phyloP scores from a whole-genome alignment of 2,329 filamentous ascomycete genomes.

The Hypoxylon sp. region DNA sequence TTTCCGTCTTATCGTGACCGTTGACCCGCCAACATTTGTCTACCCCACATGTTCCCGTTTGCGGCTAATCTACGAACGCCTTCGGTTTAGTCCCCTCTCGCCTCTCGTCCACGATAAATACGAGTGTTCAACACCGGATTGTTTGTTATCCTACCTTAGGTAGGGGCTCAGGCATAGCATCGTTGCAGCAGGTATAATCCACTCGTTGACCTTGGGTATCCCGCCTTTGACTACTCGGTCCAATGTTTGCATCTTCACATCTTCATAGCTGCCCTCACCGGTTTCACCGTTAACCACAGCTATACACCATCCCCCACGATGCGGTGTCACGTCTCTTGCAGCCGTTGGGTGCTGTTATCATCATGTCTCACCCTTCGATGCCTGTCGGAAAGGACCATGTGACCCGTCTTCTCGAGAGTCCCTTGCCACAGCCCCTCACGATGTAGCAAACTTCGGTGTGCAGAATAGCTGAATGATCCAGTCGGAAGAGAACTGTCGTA shows the following conservation, averaged over 20 bases:
- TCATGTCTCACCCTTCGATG: not conserved
- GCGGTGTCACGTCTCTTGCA: constrained; percentile 12
- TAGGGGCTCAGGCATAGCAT: too few species aligned
- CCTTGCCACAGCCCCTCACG: not conserved
- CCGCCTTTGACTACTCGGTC: too few species aligned
- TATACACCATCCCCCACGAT: constrained; percentile 13
- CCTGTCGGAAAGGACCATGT: not conserved
- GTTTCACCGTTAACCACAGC: not conserved
- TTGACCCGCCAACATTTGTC: constrained; percentile 28
- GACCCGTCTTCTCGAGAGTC: not conserved
- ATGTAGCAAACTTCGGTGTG: not conserved
- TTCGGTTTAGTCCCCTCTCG: too few species aligned
- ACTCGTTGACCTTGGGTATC: too few species aligned
- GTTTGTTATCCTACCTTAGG: too few species aligned
- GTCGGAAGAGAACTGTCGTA: not conserved
- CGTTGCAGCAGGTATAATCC: too few species aligned
- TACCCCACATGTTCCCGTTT: not conserved
- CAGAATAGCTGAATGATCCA: not conserved
- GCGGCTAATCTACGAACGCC: too few species aligned
- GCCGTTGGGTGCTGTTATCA: not conserved
- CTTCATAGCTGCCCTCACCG: not conserved
- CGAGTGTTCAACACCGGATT: too few species aligned
- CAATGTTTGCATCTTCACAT: not conserved
- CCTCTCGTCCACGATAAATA: too few species aligned
- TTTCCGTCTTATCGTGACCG: constrained; percentile 5